Percentiles rank a stretch among this genome's conserved stretches.
Conservation (phyloP, 306 rosid genomes). For the Citrullus amarus region DNA sequence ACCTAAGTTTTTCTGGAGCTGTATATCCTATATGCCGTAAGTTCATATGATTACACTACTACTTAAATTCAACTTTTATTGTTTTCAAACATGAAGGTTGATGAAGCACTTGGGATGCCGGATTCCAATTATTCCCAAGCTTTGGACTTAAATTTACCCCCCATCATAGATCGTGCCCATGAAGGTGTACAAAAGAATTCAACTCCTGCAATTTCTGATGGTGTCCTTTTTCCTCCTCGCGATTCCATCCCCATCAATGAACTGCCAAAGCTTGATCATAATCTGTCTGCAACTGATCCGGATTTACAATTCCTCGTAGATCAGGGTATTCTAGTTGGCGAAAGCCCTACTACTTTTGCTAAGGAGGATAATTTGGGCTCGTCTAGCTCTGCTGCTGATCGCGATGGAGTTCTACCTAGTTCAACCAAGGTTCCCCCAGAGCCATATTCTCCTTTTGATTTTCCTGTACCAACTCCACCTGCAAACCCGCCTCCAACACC, state of each 20-base stretch:
- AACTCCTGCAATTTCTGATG: slow-evolving; percentile 19
- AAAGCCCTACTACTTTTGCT: background rate
- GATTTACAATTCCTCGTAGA: slow-evolving; percentile 21
- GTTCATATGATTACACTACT: background rate
- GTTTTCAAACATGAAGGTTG: slow-evolving; percentile 42
- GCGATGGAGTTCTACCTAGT: slow-evolving; percentile 1
- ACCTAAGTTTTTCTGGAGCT: background rate
- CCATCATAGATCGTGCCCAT: slow-evolving; percentile 7
- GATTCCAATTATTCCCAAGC: slow-evolving; percentile 28
- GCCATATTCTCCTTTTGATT: slow-evolving; percentile 33
- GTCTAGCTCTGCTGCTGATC: slow-evolving; percentile 4
- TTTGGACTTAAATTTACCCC: slow-evolving; percentile 55
- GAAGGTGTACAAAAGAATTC: slow-evolving; percentile 34
- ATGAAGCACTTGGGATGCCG: slow-evolving; percentile 37
- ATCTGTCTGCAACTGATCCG: slow-evolving; percentile 21
- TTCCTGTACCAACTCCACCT: slow-evolving; percentile 15
- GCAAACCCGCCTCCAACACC: background rate
- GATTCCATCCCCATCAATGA: slow-evolving; percentile 14
- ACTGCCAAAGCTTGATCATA: slow-evolving; percentile 19
- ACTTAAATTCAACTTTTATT: background rate
- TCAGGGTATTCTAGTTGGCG: slow-evolving; percentile 36
- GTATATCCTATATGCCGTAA: background rate
- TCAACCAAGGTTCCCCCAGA: slow-evolving; percentile 19
- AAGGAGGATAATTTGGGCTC: background rate
- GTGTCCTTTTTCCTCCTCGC: slow-evolving; percentile 16